A percentile compares a stretch with the other conserved stretches of the same genome.
phyloP scores from a whole-genome alignment of 306 rosid species.

The Canavalia ensiformis region DNA sequence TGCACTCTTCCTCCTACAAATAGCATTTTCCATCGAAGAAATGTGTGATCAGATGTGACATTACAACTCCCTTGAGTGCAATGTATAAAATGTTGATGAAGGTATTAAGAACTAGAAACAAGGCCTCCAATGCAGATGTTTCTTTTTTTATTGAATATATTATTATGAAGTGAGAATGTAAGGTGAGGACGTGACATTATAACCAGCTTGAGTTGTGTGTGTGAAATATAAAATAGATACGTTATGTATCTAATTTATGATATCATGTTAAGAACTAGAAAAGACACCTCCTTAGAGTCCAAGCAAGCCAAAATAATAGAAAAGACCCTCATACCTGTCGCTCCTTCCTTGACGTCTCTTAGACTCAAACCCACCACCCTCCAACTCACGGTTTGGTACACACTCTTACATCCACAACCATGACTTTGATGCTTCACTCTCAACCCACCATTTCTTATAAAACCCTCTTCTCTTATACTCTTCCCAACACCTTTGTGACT shows the following conservation, averaged over 20 bases:
- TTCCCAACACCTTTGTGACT: conserved; percentile 37
- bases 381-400: conserved; percentile 95
- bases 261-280: conserved; percentile 37
- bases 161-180: not conserved
- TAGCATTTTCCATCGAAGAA: conserved; percentile 14
- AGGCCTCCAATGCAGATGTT: conserved; percentile 49
- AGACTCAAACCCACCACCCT: conserved; percentile 86
- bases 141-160: conserved; percentile 18
- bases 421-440: conserved; percentile 49
- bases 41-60: conserved; percentile 34
- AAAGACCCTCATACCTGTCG: conserved; percentile 57
- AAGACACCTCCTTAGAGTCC: conserved; percentile 59
- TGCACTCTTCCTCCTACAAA: conserved; percentile 20
- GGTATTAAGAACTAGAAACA: conserved; percentile 24
- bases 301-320: conserved; percentile 52
- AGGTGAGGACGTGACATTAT: conserved; percentile 45
- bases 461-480: conserved; percentile 47
- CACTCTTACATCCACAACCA: conserved; percentile 47
- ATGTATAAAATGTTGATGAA: not conserved
- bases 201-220: conserved; percentile 25
- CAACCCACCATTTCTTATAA: conserved; percentile 64
- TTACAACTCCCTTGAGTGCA: conserved; percentile 32
- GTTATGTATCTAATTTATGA: not conserved
- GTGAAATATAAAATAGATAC: conserved; percentile 4
- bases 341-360: conserved; percentile 66